phyloP scores from a whole-genome alignment of 2,329 filamentous ascomycete species.

The Aspergillus ochraceoroseus region DNA sequence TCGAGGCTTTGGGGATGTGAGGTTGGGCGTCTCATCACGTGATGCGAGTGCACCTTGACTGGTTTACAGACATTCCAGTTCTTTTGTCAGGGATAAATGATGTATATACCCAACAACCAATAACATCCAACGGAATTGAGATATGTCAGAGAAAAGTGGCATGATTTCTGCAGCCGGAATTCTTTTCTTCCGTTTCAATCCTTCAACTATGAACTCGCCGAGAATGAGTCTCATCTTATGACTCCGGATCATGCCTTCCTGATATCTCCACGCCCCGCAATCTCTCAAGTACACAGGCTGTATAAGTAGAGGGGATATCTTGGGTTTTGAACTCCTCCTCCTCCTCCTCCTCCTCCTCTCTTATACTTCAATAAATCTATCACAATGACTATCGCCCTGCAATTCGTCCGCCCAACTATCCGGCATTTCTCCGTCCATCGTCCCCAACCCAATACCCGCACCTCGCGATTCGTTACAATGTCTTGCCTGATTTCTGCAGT shows the following conservation, averaged over 20 bases:
- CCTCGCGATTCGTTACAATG: constrained; percentile 39
- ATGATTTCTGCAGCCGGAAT: constrained; percentile 14
- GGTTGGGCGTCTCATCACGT: too few species aligned
- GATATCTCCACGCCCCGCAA: constrained; percentile 10
- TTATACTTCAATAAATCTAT: constrained; percentile 4
- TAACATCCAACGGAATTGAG: too few species aligned
- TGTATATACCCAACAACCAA: too few species aligned
- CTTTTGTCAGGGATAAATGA: too few species aligned
- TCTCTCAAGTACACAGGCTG: constrained; percentile 2
- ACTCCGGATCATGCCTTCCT: background rate
- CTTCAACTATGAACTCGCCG: background rate
- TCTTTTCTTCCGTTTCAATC: constrained; percentile 6
- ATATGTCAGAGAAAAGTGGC: constrained; percentile 8
- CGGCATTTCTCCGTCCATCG: constrained; percentile 45
- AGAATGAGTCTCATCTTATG: background rate
- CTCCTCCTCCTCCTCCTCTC: background rate
- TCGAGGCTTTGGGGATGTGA: too few species aligned
- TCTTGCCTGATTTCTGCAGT: constrained; percentile 43
- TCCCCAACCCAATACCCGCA: constrained; percentile 37
- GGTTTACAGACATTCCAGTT: too few species aligned
- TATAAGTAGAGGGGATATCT: too few species aligned
- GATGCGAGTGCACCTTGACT: too few species aligned
- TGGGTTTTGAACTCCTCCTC: too few species aligned
- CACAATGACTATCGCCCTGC: constrained; percentile 22
- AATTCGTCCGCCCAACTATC: constrained; percentile 35